Conservation (phyloP, 179 eudicot genomes). For the Silene vulgaris region DNA sequence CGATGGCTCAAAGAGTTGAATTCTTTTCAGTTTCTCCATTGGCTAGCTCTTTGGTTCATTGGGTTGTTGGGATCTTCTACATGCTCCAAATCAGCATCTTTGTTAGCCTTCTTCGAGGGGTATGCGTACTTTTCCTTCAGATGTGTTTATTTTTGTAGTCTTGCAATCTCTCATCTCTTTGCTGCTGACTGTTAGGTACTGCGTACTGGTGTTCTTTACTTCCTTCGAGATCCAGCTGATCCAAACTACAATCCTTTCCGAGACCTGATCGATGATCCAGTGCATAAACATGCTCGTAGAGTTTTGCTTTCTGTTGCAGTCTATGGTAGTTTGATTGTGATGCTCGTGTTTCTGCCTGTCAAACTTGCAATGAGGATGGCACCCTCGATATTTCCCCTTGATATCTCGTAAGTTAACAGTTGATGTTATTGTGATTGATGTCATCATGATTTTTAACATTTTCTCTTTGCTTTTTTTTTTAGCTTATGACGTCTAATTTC, state of each 20-base stretch:
- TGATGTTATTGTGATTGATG: not conserved
- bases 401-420: conserved; percentile 68
- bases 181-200: conserved; percentile 48
- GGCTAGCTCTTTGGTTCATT: conserved; percentile 89
- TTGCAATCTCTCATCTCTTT: conserved; percentile 6
- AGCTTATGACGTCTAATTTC: not conserved
- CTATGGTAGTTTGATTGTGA: conserved; percentile 89
- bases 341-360: conserved; percentile 90
- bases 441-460: not conserved
- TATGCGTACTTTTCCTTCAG: conserved; percentile 31
- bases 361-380: conserved; percentile 92
- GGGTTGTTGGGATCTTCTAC: conserved; percentile 95
- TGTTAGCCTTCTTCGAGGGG: conserved; percentile 99
- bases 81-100: conserved; percentile 96
- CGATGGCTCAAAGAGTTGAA: conserved; percentile 78
- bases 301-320: conserved; percentile 90
- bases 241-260: conserved; percentile 98
- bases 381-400: conserved; percentile 84
- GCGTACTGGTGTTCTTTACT: conserved; percentile 90
- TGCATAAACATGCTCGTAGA: conserved; percentile 96
- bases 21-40: conserved; percentile 83
- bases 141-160: conserved; percentile 13
- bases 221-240: conserved; percentile 98
- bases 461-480: not conserved
- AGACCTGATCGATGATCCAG: conserved; percentile 96